Evolutionary conservation across 306 rosid genomes (phyloP), one percentile per base, ranked within the genome.

Genomic region (Geum urbanum): DNA sequence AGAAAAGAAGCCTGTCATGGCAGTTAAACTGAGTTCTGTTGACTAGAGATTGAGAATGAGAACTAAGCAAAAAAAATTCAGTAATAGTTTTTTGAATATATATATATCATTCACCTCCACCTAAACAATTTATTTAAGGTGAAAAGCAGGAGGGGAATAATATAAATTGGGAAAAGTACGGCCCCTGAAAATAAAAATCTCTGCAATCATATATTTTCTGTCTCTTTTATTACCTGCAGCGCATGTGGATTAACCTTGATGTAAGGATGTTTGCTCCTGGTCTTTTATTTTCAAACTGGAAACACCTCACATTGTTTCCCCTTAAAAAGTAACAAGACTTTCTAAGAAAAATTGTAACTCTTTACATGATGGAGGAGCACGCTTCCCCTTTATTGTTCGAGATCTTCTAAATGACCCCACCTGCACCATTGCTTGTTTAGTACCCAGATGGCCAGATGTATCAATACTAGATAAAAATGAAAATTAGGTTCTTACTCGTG

Each of bases 391-490:
- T 78, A 92, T 88, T 63, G 89, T 90, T 76, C 98, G 86, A 47
- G 84, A 85, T 79, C 87, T 89, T 70, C 91, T 77, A 77, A 94
- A 91, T 71, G 79, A 80, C 24, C 99, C 99, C n/a, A 94, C 97
- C 98, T 94, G 89, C 77, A 76, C 73, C 74, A 70, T 35, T 44
- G 51, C 63, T 46, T 75, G 47, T 68, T 84, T 74, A 80, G 89
- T 56, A 45, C 67, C 72, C 37, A 32, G 37, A 32, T 32, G 37
- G 37, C 37, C 59, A 78, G 60, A 45, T 16, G 50, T 24, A 66
- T 18, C 32, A 72, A 69, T 66, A 68, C 61, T 4, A 27, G 49
- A 66, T 53, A 9, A 18, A 37, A 37, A 48, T 24, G n/a, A 60
- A 58, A 53, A 53, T 39, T 46, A 19, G 65, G 65, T 39, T 49